phyloP scores from a whole-genome alignment of 352 stramenopile species.

The Stephanocyclus meneghinianus region DNA sequence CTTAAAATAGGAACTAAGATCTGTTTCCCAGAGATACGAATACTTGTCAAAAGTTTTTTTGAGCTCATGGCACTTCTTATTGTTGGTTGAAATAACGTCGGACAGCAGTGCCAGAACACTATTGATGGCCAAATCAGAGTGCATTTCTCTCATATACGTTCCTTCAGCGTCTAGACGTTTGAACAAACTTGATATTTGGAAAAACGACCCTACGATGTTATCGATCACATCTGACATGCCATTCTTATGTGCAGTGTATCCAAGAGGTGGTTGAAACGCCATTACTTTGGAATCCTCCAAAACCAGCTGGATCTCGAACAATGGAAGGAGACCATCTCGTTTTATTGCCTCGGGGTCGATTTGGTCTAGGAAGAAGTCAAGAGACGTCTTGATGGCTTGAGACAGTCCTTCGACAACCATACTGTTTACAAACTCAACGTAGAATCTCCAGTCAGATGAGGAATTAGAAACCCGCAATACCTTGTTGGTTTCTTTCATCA shows the following conservation, averaged over 20 bases:
- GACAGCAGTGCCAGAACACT: constrained; percentile 92
- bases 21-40: constrained; percentile 94
- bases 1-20: constrained; percentile 90
- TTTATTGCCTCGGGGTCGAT: constrained; percentile 86
- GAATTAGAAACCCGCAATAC: constrained; percentile 90
- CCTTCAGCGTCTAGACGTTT: constrained; percentile 95
- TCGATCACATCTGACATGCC: constrained; percentile 93
- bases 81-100: constrained; percentile 90
- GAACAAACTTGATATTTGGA: constrained; percentile 92
- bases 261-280: constrained; percentile 72
- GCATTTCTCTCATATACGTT: constrained; percentile 96
- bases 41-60: constrained; percentile 94
- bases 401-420: constrained; percentile 93
- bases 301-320: constrained; percentile 96
- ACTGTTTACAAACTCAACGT: constrained; percentile 97
- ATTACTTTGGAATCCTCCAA: constrained; percentile 84
- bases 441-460: constrained; percentile 93
- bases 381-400: constrained; percentile 80
- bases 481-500: constrained; percentile 95
- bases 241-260: constrained; percentile 85
- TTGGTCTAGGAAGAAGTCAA: constrained; percentile 92
- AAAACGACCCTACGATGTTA: constrained; percentile 94
- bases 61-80: constrained; percentile 89
- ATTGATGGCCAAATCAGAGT: constrained; percentile 93
- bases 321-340: constrained; percentile 82